Evolutionary conservation across 495 filamentous ascomycete species (phyloP), one percentile per base, ranked within the genome.

Genomic region (Lasiosphaeris hirsuta): DNA sequence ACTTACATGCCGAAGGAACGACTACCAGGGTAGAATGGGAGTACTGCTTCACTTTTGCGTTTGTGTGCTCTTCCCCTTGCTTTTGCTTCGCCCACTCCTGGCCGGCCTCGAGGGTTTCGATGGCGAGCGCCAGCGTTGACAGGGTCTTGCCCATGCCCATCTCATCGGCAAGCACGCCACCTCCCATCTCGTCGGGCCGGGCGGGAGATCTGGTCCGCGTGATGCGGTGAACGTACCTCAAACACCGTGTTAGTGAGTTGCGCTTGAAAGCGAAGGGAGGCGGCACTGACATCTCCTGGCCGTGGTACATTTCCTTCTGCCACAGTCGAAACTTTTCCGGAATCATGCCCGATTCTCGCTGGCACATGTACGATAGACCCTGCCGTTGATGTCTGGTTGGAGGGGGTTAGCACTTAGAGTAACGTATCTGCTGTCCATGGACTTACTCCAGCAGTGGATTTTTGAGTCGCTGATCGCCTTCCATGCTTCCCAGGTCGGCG

Each of bases 141-240:
- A 80, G 56, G 0, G 77, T 70, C 63, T 80, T 80, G 5, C 77
- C 77, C 53, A 79, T 69, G 0, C 77, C 77, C 75, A 79, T 78
- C 14, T 75, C 71, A 51, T 80, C 77, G 0, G 75, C 73, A 8
- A 77, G 57, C 5, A 76, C 62, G 3, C 75, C 74, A 4, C 74
- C 75, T 14, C 66, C 63, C 43, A 44, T 58, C 33, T 69, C 63
- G 10, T 61, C 55, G 1, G 64, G 68, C 7, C 33, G 56, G 13
- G 42, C 41, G 3, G 30, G 47, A 35, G 38, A 63, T 43, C 45
- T 58, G 10, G 51, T 67, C 36, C 56, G 61, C 17, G 69, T 71
- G 18, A 69, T 70, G 39, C 53, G 55, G 44, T 74, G 68, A 13
- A 60, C 45, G 53, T 62, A 74, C 40, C 69, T 72, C 44, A n/a